These are phyloP conservation scores for Vicia sativa DNA, from an alignment of 306 rosid species.

Conservation along the genomic window DNA sequence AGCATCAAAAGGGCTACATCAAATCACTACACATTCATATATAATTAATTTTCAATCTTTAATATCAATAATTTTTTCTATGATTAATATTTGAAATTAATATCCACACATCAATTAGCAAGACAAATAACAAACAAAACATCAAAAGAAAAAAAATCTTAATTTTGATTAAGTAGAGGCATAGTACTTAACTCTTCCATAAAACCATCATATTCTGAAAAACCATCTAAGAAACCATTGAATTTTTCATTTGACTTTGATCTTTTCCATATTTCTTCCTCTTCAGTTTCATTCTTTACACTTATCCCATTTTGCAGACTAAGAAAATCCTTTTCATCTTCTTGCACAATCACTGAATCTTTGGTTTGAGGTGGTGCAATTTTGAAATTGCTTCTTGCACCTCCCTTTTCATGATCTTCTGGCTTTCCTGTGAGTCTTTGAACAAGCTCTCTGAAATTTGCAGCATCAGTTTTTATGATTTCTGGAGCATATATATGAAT, in stretches of 20 bases:
- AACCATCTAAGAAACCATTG: conserved; percentile 53
- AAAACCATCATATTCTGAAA: conserved; percentile 51
- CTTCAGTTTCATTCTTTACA: conserved; percentile 35
- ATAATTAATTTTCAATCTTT: conserved; percentile 20
- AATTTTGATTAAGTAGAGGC: conserved; percentile 30
- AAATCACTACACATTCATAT: conserved; percentile 24
- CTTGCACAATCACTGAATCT: conserved; percentile 30
- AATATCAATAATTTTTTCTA: conserved; percentile 9
- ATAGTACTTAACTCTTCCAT: conserved; percentile 46
- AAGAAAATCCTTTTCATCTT: conserved; percentile 35
- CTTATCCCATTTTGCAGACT: conserved; percentile 28
- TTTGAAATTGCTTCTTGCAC: conserved; percentile 16
- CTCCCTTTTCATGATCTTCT: conserved; percentile 25
- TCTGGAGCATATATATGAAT: conserved; percentile 57
- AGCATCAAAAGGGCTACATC: conserved; percentile 12
- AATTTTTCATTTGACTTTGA: conserved; percentile 45
- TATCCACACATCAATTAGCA: conserved; percentile 24
- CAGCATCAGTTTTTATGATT: conserved; percentile 57
- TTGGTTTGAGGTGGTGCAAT: conserved; percentile 12
- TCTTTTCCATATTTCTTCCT: conserved; percentile 34
- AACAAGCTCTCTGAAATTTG: conserved; percentile 58
- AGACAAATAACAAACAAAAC: conserved; percentile 18
- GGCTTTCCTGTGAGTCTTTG: conserved; percentile 61
- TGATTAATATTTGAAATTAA: conserved; percentile 11
- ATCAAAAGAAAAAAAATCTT: conserved; percentile 6